A percentile compares a stretch with the other conserved stretches of the same genome.
Evolutionary conservation across 2,329 filamentous ascomycete species (phyloP).

Genomic region (Dactylonectria estremocensis): DNA sequence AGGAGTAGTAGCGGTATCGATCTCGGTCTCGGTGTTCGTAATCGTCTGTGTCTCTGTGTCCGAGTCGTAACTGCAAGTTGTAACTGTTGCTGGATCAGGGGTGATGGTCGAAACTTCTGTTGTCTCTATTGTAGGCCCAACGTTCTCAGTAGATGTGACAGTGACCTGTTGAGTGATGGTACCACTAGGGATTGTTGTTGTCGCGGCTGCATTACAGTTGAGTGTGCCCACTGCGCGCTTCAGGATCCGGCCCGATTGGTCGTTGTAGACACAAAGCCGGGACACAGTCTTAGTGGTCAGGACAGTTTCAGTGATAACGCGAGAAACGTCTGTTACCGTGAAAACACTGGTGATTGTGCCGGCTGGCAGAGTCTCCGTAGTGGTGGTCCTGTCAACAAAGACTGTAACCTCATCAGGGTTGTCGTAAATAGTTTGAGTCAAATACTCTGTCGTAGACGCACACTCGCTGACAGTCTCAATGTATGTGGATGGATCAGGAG

Average conservation of each 20-base stretch:
- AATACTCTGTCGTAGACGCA: conserved; percentile 4
- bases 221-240: neutral
- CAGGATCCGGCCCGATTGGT: neutral
- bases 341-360: neutral
- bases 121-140: neutral
- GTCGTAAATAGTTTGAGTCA: conserved; percentile 5
- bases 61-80: conserved; percentile 8
- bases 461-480: neutral
- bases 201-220: neutral
- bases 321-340: neutral
- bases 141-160: neutral
- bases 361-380: neutral
- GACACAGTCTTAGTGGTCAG: neutral
- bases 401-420: conserved; percentile 1
- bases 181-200: neutral
- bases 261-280: neutral
- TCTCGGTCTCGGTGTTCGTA: conserved; percentile 7
- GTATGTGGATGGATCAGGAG: neutral
- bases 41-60: neutral
- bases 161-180: neutral
- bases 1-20: conserved; percentile 1
- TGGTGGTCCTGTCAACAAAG: neutral
- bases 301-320: conserved; percentile 4
- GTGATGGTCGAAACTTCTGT: neutral
- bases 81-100: neutral